Conservation (phyloP, 805 yeast genomes). For the Teunomyces aglyptinius region DNA sequence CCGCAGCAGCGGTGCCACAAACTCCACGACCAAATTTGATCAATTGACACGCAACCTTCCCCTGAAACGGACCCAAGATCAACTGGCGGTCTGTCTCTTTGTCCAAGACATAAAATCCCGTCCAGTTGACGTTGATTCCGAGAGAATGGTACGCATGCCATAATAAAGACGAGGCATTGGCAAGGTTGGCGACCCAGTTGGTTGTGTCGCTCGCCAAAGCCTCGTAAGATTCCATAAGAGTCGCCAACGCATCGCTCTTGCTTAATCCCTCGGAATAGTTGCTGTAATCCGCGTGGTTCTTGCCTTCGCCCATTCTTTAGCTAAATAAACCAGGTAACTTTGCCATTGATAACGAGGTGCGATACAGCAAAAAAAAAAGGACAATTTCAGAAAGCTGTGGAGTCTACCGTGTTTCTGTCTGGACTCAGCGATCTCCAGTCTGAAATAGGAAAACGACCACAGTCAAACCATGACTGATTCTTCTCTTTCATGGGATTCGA, state of each 20-base stretch:
- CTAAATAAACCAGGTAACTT: neutral
- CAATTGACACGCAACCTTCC: constrained; percentile 92
- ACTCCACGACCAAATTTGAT: constrained; percentile 83
- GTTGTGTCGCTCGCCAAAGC: constrained; percentile 61
- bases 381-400: neutral
- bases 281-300: constrained; percentile 71
- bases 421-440: too few relatives aligned
- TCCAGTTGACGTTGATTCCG: constrained; percentile 72
- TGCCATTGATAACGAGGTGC: neutral
- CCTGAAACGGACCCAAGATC: constrained; percentile 90
- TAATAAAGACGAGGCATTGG: constrained; percentile 81
- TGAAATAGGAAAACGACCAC: too few relatives aligned
- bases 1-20: constrained; percentile 79
- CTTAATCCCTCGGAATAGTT: constrained; percentile 40
- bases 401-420: neutral
- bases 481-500: neutral
- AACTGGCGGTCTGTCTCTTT: constrained; percentile 42
- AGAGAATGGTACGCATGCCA: constrained; percentile 84
- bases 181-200: constrained; percentile 87
- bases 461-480: neutral
- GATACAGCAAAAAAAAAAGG: neutral
- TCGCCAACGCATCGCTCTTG: constrained; percentile 57
- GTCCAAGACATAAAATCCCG: constrained; percentile 78
- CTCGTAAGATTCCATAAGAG: constrained; percentile 56
- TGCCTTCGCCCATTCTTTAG: constrained; percentile 8